These are phyloP conservation scores for Halenospora varia DNA, from an alignment of 495 filamentous ascomycete species.

Conservation along the genomic window DNA sequence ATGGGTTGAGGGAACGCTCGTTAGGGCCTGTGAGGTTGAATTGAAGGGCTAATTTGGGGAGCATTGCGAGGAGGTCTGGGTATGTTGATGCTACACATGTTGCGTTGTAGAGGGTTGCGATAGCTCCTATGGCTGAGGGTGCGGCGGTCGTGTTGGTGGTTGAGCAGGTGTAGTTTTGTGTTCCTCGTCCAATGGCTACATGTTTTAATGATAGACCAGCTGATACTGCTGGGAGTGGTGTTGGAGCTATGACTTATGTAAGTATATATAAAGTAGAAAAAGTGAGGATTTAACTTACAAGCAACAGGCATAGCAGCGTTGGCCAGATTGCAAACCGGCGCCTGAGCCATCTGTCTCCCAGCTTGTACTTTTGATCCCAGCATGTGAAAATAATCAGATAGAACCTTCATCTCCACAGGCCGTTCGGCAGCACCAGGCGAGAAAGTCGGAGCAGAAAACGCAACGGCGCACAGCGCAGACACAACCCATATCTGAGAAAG, in stretches of 20 bases:
- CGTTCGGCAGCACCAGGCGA: slow-evolving; percentile 27
- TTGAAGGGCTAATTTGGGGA: slow-evolving; percentile 52
- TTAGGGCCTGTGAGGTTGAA: slow-evolving; percentile 39
- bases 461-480: slow-evolving; percentile 40
- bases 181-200: slow-evolving; percentile 82
- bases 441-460: slow-evolving; percentile 40
- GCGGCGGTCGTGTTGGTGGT: slow-evolving; percentile 46
- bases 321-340: slow-evolving; percentile 48
- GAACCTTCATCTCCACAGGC: slow-evolving; percentile 34
- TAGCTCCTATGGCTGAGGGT: slow-evolving; percentile 67
- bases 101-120: slow-evolving; percentile 84
- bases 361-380: slow-evolving; percentile 43
- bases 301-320: slow-evolving; percentile 39
- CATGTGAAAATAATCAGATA: slow-evolving; percentile 52
- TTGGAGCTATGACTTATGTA: slow-evolving; percentile 29
- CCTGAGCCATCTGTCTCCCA: slow-evolving; percentile 29
- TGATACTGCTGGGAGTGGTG: slow-evolving; percentile 51
- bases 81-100: slow-evolving; percentile 69
- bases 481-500: slow-evolving; percentile 38
- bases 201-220: slow-evolving; percentile 60
- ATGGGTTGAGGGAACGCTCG: slow-evolving; percentile 36
- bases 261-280: slow-evolving; percentile 13
- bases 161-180: slow-evolving; percentile 89
- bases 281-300: slow-evolving; percentile 34
- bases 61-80: slow-evolving; percentile 55